These are phyloP conservation scores for Zasmidium citrigriseum DNA, from an alignment of 2,329 filamentous ascomycete genomes.

Conservation along the genomic window DNA sequence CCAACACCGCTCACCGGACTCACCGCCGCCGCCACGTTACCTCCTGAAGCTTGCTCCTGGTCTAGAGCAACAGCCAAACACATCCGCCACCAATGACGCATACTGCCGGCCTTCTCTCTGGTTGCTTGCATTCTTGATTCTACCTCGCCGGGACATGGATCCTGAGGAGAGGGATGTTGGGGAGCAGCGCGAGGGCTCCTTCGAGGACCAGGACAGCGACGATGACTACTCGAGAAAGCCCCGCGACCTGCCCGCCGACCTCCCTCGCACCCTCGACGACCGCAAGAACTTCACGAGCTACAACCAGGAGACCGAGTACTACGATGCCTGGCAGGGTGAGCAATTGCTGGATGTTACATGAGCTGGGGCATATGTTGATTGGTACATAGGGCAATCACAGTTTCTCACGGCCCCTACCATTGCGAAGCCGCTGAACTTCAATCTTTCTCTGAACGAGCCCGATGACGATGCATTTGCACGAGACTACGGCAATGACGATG, in stretches of 20 bases:
- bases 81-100: slow-evolving; percentile 5
- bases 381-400: slow-evolving; percentile 78
- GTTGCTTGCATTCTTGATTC: neutral
- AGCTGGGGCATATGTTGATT: neutral
- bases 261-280: slow-evolving; percentile 91
- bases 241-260: slow-evolving; percentile 71
- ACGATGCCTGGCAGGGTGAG: slow-evolving; percentile 96
- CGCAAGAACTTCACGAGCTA: slow-evolving; percentile 68
- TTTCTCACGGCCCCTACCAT: slow-evolving; percentile 85
- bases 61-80: neutral
- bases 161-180: slow-evolving; percentile 13
- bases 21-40: neutral
- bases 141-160: slow-evolving; percentile 15
- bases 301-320: slow-evolving; percentile 89
- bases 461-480: slow-evolving; percentile 58
- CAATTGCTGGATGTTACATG: slow-evolving; percentile 32
- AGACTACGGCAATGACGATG: slow-evolving; percentile 73
- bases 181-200: slow-evolving; percentile 8
- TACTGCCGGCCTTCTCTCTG: neutral
- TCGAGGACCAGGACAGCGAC: slow-evolving; percentile 23
- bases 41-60: no score
- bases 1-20: neutral
- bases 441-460: slow-evolving; percentile 78
- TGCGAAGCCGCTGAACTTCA: slow-evolving; percentile 82
- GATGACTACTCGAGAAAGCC: slow-evolving; percentile 36